Percentiles rank a stretch among this genome's conserved stretches.
These are phyloP conservation scores for Hura crepitans DNA, from an alignment of 441 rosid genomes.

Conservation along the genomic window DNA sequence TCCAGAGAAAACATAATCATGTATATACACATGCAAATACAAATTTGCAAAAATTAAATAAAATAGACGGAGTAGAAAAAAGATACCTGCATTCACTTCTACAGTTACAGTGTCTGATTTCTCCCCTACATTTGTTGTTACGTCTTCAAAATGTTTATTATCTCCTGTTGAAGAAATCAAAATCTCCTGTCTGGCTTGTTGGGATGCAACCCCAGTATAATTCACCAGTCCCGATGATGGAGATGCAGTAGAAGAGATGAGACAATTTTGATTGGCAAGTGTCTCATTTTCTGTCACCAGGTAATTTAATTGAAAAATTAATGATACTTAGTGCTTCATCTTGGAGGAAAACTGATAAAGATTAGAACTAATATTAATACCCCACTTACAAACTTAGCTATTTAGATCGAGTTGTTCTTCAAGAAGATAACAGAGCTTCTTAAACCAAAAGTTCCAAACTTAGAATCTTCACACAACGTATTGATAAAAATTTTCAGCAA, in stretches of 20 bases:
- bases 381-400: no score
- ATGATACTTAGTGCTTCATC: neutral
- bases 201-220: conserved; percentile 23
- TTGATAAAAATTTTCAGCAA: no score
- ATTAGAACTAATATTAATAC: neutral
- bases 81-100: conserved; percentile 32
- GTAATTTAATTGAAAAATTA: conserved; percentile 1
- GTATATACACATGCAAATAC: neutral
- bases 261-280: conserved; percentile 18
- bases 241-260: conserved; percentile 22
- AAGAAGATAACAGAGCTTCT: no score
- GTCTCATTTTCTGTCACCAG: conserved; percentile 9
- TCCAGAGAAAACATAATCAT: no score
- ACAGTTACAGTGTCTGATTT: conserved; percentile 24
- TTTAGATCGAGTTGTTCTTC: no score
- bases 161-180: conserved; percentile 22
- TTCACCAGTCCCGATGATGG: conserved; percentile 22
- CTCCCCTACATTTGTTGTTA: conserved; percentile 11
- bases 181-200: conserved; percentile 24
- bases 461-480: no score
- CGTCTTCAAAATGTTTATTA: conserved; percentile 19
- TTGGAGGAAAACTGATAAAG: neutral
- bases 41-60: neutral
- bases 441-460: no score
- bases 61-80: neutral